Conservation (phyloP, 2,329 filamentous ascomycete genomes). For the Calonectria henricotiae region DNA sequence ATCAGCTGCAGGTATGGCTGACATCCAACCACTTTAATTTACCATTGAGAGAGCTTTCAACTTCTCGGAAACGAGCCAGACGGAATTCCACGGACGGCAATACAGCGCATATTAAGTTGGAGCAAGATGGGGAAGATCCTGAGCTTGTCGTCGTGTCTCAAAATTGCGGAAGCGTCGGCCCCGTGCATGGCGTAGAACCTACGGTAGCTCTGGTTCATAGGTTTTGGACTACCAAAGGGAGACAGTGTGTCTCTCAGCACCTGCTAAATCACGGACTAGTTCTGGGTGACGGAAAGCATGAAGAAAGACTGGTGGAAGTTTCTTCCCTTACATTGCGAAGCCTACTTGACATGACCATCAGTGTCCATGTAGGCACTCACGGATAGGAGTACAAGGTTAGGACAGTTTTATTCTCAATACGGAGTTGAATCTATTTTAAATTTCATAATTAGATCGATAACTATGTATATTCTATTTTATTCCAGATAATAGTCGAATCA, state of each 20-base stretch:
- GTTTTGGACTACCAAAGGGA: neutral
- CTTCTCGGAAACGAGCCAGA: neutral
- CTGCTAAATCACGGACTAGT: neutral
- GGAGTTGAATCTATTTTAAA: too few relatives aligned
- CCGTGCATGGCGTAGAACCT: neutral
- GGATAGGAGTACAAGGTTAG: too few relatives aligned
- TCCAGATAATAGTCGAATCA: too few relatives aligned
- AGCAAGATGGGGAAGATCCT: neutral
- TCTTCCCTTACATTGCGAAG: neutral
- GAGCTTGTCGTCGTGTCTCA: neutral
- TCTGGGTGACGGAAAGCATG: neutral
- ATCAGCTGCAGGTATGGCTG: neutral
- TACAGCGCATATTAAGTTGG: neutral
- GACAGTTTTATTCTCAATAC: too few relatives aligned
- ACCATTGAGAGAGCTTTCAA: neutral
- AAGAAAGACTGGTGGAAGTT: neutral
- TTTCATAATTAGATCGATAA: too few relatives aligned
- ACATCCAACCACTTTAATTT: neutral
- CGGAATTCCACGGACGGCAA: neutral
- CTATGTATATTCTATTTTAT: too few relatives aligned
- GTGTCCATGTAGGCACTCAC: too few relatives aligned
- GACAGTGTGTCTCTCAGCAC: neutral
- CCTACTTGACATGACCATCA: neutral
- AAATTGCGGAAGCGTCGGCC: too few relatives aligned
- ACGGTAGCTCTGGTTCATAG: neutral